Conservation (phyloP, 2,329 filamentous ascomycete genomes). For the Colletotrichum melonis region DNA sequence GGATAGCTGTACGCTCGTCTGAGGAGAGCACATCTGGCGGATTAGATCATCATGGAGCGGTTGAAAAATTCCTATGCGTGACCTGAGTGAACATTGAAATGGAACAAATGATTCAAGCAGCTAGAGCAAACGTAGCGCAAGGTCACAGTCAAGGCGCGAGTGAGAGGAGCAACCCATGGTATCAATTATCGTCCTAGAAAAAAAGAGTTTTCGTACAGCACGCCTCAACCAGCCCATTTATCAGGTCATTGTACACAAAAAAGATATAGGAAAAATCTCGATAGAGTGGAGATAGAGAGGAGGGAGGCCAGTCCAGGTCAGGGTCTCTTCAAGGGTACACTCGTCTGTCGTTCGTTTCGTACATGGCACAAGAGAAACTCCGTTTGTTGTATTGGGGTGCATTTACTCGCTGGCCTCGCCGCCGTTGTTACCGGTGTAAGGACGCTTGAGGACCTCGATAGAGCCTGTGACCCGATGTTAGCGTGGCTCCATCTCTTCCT, state of each 20-base stretch:
- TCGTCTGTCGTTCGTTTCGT: constrained; percentile 4
- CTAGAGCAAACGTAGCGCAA: not conserved
- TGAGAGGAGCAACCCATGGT: constrained; percentile 21
- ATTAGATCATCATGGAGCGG: not conserved
- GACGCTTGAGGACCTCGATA: constrained; percentile 59
- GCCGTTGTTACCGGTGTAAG: constrained; percentile 40
- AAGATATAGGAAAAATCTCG: constrained; percentile 2
- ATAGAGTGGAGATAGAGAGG: constrained; percentile 16
- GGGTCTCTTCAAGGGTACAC: constrained; percentile 6
- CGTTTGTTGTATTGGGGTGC: not conserved
- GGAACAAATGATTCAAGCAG: not conserved
- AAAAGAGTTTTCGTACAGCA: constrained; percentile 23
- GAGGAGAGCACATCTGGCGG: not conserved
- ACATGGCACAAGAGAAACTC: not conserved
- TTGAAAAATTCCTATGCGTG: not conserved
- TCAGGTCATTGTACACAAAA: constrained; percentile 24
- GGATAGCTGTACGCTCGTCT: constrained; percentile 77
- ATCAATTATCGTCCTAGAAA: constrained; percentile 29
- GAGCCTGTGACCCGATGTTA: constrained; percentile 47
- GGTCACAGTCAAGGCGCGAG: not conserved
- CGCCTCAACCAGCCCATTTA: constrained; percentile 6
- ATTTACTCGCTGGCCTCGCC: constrained; percentile 37
- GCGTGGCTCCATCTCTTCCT: not conserved
- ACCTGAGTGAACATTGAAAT: not conserved
- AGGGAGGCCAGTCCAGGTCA: constrained; percentile 14